Evolutionary conservation across 176 grass and related monocot genomes (phyloP), one percentile per base, ranked within the genome.

Genomic region (Triticum monococcum): DNA sequence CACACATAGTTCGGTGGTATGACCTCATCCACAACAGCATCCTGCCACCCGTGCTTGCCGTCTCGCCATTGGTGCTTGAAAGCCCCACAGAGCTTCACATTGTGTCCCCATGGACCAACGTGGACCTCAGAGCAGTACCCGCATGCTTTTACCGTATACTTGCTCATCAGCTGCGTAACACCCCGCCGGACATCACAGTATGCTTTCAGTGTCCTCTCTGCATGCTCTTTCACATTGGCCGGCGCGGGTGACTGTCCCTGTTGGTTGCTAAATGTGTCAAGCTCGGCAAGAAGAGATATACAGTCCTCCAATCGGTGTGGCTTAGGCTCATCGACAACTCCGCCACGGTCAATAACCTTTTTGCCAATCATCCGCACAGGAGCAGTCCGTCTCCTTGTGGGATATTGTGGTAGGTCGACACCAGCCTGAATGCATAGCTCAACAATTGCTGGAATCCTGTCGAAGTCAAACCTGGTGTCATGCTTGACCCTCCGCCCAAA

Each of bases 61-160:
- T 98, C 94, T 22, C 92, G 83, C 94, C 94, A 96, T 65, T 98
- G 97, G 84, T 98, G 97, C 87, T 96, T 98, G 91, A 94, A 98
- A 71, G 93, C 93, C 23, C 97, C 94, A 0, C 97, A 96, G 50
- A 93, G 92, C 83, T 98, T 98, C 64, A 82, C 93, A 86, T 98
- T 92, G 76, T 98, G 94, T 13, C 94, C 94, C 91, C 93, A 96
- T 52, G 94, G 94, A n/a, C 97, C 93, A 4, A 95, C 84, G 8
- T 98, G 93, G 41, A 98, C 91, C 81, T 98, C 96, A 20, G 96
- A 94, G 84, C 96, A 95, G 83, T 95, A 95, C 26, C 93, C 96
- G 10, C 96, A 96, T 28, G 96, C 88, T 81, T 94, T 98, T 50
- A 98, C 93, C n/a, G 82, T 92, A 61, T 98, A 98, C 74, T 85